Percentiles rank a stretch among this genome's conserved stretches.
Evolutionary conservation across 805 yeast species (phyloP).

Genomic region (Kodamaea kaohsiungensis): DNA sequence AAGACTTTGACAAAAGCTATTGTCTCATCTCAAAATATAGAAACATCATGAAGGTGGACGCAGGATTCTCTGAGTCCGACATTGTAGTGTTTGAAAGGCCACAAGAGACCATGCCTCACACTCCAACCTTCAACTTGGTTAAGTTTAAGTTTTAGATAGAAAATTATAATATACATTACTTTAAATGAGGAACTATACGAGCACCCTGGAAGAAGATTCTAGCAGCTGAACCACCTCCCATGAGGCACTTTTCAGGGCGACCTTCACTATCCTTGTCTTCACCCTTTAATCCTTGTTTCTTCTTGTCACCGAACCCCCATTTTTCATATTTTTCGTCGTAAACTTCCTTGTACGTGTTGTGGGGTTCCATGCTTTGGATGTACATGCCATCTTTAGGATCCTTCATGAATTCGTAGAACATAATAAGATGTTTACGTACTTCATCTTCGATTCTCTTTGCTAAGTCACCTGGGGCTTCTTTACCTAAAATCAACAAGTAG

Average conservation of each 20-base stretch:
- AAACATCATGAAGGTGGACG: conserved; percentile 64
- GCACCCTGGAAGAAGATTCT: conserved; percentile 70
- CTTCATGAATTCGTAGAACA: conserved; percentile 56
- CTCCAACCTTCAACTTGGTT: conserved; percentile 66
- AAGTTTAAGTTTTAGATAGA: conserved; percentile 46
- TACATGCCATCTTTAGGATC: conserved; percentile 63
- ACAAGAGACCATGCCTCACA: conserved; percentile 51
- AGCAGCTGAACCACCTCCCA: conserved; percentile 68
- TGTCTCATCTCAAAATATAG: conserved; percentile 78
- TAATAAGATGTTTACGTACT: conserved; percentile 53
- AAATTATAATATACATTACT: background rate
- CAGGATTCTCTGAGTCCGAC: conserved; percentile 41
- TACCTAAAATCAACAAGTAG: conserved; percentile 52
- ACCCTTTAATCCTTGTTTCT: conserved; percentile 48
- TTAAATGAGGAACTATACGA: conserved; percentile 42
- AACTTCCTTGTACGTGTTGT: conserved; percentile 50
- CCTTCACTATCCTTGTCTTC: conserved; percentile 53
- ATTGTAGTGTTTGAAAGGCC: conserved; percentile 80
- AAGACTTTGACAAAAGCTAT: conserved; percentile 44
- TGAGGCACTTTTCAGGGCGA: conserved; percentile 51
- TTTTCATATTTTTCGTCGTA: conserved; percentile 48
- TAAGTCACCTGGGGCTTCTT: conserved; percentile 38
- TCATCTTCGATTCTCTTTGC: conserved; percentile 41
- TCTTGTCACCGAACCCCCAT: conserved; percentile 54
- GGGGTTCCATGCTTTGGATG: conserved; percentile 59